phyloP scores from a whole-genome alignment of 768 basidiomycete species.

The Lactarius sp. region DNA sequence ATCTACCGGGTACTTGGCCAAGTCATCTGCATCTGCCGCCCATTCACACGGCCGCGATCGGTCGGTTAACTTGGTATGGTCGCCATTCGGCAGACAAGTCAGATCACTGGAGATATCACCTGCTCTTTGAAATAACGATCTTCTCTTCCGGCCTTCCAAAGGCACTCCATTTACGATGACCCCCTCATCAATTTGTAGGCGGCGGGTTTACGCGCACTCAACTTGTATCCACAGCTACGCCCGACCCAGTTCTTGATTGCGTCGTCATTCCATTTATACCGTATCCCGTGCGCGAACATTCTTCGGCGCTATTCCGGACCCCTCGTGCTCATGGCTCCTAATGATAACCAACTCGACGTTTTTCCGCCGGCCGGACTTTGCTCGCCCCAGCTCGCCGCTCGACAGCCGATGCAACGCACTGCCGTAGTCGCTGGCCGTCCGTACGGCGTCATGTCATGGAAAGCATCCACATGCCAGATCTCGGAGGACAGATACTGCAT shows the following conservation, averaged over 20 bases:
- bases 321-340: not conserved
- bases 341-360: constrained; percentile 6
- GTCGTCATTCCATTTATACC: constrained; percentile 17
- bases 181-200: not conserved
- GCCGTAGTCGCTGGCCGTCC: not conserved
- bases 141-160: constrained; percentile 4
- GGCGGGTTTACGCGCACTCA: too few relatives aligned
- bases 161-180: not conserved
- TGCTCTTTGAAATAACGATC: not conserved
- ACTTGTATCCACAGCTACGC: constrained; percentile 14
- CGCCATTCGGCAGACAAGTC: not conserved
- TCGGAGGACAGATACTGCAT: not conserved
- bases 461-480: not conserved
- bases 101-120: constrained; percentile 5
- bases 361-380: constrained; percentile 21
- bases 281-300: constrained; percentile 10
- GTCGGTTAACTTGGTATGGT: constrained; percentile 18
- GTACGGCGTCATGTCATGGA: not conserved
- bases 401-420: constrained; percentile 2
- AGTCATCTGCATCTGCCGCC: constrained; percentile 1
- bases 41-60: constrained; percentile 24
- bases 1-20: constrained; percentile 4
- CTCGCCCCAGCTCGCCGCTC: constrained; percentile 14
- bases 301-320: constrained; percentile 16
- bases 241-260: constrained; percentile 7